These are phyloP conservation scores for Lasiosphaeria hispida DNA, from an alignment of 495 filamentous ascomycete species.

Conservation along the genomic window DNA sequence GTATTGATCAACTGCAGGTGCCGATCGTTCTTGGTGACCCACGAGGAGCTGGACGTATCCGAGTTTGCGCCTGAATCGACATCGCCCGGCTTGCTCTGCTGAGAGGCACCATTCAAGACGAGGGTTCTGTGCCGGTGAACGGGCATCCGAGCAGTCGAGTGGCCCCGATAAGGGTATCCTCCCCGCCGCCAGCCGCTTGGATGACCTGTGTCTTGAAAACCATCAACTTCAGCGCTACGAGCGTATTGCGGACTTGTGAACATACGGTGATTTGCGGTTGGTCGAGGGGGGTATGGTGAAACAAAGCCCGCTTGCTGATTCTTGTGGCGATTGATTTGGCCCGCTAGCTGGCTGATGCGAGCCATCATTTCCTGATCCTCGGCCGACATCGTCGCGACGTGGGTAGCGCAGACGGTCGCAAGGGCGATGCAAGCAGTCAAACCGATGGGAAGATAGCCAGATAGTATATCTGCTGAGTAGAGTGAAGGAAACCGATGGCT, in stretches of 20 bases:
- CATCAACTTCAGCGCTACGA: constrained; percentile 20
- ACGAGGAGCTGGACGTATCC: constrained; percentile 49
- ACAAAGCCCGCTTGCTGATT: constrained; percentile 50
- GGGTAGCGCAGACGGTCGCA: not conserved
- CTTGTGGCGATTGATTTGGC: constrained; percentile 82
- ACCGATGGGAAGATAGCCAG: not conserved
- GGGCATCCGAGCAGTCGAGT: constrained; percentile 40
- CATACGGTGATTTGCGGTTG: constrained; percentile 24
- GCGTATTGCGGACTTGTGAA: constrained; percentile 2
- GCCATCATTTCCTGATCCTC: constrained; percentile 71
- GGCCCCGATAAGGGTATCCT: constrained; percentile 41
- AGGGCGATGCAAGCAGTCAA: not conserved
- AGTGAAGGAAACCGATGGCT: not conserved
- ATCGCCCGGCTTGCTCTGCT: constrained; percentile 19
- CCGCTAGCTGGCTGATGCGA: constrained; percentile 72
- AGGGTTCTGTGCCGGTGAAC: constrained; percentile 70
- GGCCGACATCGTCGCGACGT: constrained; percentile 55
- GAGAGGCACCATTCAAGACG: constrained; percentile 58
- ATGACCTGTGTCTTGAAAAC: constrained; percentile 23
- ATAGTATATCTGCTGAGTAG: not conserved
- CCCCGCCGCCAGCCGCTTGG: constrained; percentile 34
- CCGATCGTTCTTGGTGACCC: constrained; percentile 78
- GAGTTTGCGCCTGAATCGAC: constrained; percentile 31
- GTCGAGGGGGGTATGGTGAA: constrained; percentile 11
- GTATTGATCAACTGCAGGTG: constrained; percentile 89